phyloP scores from a whole-genome alignment of 257 asterid species.

The Sherardia arvensis region DNA sequence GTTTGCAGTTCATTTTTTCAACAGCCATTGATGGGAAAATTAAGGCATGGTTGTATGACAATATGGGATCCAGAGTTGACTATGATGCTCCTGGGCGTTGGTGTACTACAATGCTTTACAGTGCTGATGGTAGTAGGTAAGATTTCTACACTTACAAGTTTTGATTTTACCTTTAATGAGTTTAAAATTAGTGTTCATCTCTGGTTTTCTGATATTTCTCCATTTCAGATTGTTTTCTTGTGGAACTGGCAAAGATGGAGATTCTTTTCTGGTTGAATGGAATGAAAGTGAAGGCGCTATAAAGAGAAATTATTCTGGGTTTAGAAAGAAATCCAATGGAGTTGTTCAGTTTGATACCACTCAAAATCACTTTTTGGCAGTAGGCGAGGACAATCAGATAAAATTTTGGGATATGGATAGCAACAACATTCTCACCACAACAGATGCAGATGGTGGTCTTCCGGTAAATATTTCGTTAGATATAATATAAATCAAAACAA shows the following conservation, averaged over 20 bases:
- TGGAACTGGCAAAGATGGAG: constrained; percentile 98
- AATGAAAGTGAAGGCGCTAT: constrained; percentile 99
- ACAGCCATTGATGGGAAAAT: constrained; percentile 96
- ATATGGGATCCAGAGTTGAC: constrained; percentile 94
- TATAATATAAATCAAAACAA: neutral
- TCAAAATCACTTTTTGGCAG: constrained; percentile 88
- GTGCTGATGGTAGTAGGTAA: constrained; percentile 98
- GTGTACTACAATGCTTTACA: constrained; percentile 92
- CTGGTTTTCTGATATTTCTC: neutral
- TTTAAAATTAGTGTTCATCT: neutral
- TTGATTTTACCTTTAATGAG: neutral
- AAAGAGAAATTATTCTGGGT: constrained; percentile 78
- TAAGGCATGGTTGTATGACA: constrained; percentile 96
- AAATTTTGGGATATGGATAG: constrained; percentile 99
- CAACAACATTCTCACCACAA: constrained; percentile 42
- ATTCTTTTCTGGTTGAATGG: constrained; percentile 93
- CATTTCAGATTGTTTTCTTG: constrained; percentile 79
- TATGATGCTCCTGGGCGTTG: constrained; percentile 98
- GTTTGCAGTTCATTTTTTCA: constrained; percentile 79
- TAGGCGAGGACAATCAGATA: constrained; percentile 89
- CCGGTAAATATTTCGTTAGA: constrained; percentile 40
- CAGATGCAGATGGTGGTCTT: constrained; percentile 93
- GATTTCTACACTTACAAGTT: neutral
- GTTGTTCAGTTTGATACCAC: constrained; percentile 93
- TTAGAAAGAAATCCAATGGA: constrained; percentile 70